A percentile compares a stretch with the other conserved stretches of the same genome.
phyloP scores from a whole-genome alignment of 176 grass and related monocot genomes.

The Luzula sylvatica region DNA sequence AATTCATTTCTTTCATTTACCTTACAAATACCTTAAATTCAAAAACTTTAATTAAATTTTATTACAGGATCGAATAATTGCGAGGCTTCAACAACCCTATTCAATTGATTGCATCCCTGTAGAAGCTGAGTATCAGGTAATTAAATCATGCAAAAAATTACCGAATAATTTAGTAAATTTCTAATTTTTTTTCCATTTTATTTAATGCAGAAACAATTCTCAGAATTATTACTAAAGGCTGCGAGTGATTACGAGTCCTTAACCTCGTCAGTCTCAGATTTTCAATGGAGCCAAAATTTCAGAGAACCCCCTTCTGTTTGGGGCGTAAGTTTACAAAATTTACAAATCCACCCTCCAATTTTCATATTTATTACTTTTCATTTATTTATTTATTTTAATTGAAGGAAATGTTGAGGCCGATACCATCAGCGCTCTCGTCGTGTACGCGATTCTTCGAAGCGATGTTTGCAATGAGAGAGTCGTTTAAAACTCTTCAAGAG shows the following conservation, averaged over 20 bases:
- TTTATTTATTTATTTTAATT: constrained; percentile 10
- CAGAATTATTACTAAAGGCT: constrained; percentile 88
- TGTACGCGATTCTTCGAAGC: constrained; percentile 98
- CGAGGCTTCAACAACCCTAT: constrained; percentile 92
- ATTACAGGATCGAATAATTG: constrained; percentile 92
- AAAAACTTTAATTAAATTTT: constrained; percentile 17
- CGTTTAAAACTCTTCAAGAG: constrained; percentile 78
- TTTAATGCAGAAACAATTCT: constrained; percentile 86
- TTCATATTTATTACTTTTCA: no score
- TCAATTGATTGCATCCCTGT: constrained; percentile 99
- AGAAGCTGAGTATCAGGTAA: constrained; percentile 97
- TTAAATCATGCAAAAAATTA: constrained; percentile 6
- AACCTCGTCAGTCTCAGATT: constrained; percentile 79
- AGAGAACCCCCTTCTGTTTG: constrained; percentile 90
- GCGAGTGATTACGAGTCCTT: constrained; percentile 91
- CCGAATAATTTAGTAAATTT: constrained; percentile 2
- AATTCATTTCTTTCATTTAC: constrained; percentile 10
- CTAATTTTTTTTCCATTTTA: constrained; percentile 19
- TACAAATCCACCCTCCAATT: background rate
- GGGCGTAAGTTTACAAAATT: constrained; percentile 53
- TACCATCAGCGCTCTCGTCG: constrained; percentile 84
- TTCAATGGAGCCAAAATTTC: constrained; percentile 98
- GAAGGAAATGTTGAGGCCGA: constrained; percentile 96
- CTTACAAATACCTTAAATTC: background rate
- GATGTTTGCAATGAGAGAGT: constrained; percentile 98